Conservation (phyloP, 345 rosid species). For the Brassica carinata region DNA sequence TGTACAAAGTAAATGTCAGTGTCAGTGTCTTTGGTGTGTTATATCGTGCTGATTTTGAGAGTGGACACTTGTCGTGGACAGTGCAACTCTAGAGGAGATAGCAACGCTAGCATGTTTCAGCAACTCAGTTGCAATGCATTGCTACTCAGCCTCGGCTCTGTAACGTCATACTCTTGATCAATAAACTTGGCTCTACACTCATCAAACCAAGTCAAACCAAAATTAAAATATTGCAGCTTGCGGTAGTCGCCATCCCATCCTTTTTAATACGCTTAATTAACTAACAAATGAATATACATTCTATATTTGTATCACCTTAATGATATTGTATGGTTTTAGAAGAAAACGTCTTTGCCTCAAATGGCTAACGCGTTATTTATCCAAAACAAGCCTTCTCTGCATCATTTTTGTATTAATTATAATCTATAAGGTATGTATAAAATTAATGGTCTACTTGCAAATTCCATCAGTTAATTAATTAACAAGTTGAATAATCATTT, state of each 20-base stretch:
- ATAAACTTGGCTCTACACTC: neutral
- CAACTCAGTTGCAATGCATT: neutral
- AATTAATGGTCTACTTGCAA: slow-evolving; percentile 21
- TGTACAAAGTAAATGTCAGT: too few species aligned
- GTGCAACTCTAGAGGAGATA: neutral
- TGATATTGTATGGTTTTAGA: neutral
- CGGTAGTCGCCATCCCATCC: neutral
- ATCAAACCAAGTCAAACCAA: slow-evolving; percentile 19
- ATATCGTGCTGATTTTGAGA: neutral
- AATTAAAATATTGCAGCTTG: slow-evolving; percentile 13
- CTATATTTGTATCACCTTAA: neutral
- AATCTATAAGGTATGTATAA: neutral
- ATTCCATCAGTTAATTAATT: slow-evolving; percentile 4
- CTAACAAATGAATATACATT: slow-evolving; percentile 5
- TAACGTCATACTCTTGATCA: neutral
- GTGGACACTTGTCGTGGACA: neutral
- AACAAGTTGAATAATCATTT: neutral
- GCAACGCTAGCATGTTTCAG: neutral
- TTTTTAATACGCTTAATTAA: neutral
- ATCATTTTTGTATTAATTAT: neutral
- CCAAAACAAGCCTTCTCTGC: slow-evolving; percentile 7
- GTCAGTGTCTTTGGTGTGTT: neutral
- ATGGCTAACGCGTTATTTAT: slow-evolving; percentile 5
- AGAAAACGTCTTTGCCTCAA: slow-evolving; percentile 22
- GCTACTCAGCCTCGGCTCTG: neutral